phyloP scores from a whole-genome alignment of 2,329 filamentous ascomycete species.

The Blastomyces silverae region DNA sequence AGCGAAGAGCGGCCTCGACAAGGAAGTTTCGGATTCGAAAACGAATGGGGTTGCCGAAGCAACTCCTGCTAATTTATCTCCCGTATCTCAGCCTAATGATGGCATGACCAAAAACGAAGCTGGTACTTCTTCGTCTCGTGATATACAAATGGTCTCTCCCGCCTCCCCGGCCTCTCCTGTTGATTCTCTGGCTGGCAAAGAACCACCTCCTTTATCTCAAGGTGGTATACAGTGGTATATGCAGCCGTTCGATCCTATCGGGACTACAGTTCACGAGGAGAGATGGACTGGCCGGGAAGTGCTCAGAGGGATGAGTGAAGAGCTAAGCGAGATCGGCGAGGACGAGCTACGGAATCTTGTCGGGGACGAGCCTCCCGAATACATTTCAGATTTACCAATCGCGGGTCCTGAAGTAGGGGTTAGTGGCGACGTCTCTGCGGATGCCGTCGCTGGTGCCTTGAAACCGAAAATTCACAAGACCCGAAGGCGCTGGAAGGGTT shows the following conservation, averaged over 20 bases:
- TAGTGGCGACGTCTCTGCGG: neutral
- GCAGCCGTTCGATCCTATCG: conserved; percentile 67
- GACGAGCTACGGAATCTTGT: conserved; percentile 70
- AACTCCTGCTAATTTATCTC: neutral
- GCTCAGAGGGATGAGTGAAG: conserved; percentile 69
- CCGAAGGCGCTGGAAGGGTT: conserved; percentile 30
- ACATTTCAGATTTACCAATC: conserved; percentile 13
- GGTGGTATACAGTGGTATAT: conserved; percentile 89
- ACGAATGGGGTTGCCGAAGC: neutral
- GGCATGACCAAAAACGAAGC: conserved; percentile 27
- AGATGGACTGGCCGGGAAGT: conserved; percentile 66
- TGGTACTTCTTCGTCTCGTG: conserved; percentile 37
- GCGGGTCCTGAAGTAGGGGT: neutral
- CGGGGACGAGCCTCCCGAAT: conserved; percentile 43
- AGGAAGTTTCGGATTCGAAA: neutral
- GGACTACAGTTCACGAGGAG: conserved; percentile 72
- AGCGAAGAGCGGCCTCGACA: conserved; percentile 3
- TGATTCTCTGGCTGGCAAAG: conserved; percentile 30
- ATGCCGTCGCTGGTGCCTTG: neutral
- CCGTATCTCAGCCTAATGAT: conserved; percentile 20
- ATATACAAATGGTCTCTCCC: conserved; percentile 36
- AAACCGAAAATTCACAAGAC: conserved; percentile 29
- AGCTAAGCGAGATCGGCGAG: conserved; percentile 85
- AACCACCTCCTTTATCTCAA: conserved; percentile 50
- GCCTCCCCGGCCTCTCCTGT: conserved; percentile 38